Percentiles rank a stretch among this genome's conserved stretches.
Evolutionary conservation across 2,329 filamentous ascomycete genomes (phyloP).

Genomic region (Beauveria brongniartii): DNA sequence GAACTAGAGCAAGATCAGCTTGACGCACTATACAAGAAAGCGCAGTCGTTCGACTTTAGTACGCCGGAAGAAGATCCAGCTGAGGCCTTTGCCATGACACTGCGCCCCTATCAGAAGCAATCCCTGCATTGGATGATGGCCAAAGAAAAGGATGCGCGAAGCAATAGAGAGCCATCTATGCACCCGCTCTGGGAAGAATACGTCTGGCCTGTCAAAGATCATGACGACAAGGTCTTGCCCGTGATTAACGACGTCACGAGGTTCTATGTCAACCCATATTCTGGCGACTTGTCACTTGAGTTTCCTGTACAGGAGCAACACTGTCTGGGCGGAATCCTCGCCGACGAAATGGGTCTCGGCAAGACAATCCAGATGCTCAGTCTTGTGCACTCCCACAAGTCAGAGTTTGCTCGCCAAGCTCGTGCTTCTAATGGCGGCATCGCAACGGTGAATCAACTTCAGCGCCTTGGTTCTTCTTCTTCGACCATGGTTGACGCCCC

Average conservation of each 20-base stretch:
- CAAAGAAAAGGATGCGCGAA: constrained; percentile 76
- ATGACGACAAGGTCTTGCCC: constrained; percentile 70
- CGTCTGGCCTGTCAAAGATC: constrained; percentile 77
- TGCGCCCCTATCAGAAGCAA: constrained; percentile 92
- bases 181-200: constrained; percentile 98
- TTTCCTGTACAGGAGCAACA: constrained; percentile 93
- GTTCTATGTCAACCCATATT: constrained; percentile 97
- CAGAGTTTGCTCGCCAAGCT: constrained; percentile 38
- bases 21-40: constrained; percentile 88
- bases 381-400: constrained; percentile 76
- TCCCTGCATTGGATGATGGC: constrained; percentile 93
- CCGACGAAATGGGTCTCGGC: constrained; percentile 95
- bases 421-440: constrained; percentile 23
- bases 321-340: constrained; percentile 85
- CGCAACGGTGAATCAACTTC: constrained; percentile 50
- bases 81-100: constrained; percentile 69
- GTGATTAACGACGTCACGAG: constrained; percentile 54
- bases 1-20: constrained; percentile 94
- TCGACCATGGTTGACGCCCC: constrained; percentile 60
- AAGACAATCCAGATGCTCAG: constrained; percentile 99
- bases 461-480: constrained; percentile 51
- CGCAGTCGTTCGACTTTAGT: constrained; percentile 91
- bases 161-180: constrained; percentile 71
- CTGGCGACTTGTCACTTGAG: constrained; percentile 81
- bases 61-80: constrained; percentile 82